phyloP scores from a whole-genome alignment of 768 basidiomycete genomes.

The Rossbeevera mucosa region DNA sequence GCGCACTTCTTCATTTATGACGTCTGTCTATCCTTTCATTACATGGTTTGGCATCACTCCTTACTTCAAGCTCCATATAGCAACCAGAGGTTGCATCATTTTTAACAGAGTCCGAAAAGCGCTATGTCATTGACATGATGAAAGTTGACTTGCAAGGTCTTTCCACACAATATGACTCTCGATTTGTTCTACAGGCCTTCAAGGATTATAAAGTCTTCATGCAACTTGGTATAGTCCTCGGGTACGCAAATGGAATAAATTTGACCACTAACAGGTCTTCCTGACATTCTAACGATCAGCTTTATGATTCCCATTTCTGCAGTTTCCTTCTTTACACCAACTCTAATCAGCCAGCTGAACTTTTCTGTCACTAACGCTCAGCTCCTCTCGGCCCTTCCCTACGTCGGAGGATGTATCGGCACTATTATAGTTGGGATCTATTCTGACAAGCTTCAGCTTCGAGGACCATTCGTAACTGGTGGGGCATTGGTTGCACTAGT shows the following conservation, averaged over 20 bases:
- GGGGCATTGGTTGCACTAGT: slow-evolving; percentile 37
- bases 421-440: slow-evolving; percentile 36
- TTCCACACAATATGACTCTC: too few relatives aligned
- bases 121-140: too few relatives aligned
- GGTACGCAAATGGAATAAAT: slow-evolving; percentile 7
- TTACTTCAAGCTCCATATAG: too few relatives aligned
- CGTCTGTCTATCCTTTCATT: too few relatives aligned
- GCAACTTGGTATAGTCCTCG: not conserved
- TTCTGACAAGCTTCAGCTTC: slow-evolving; percentile 38
- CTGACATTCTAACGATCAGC: slow-evolving; percentile 20
- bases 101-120: too few relatives aligned
- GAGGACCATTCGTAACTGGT: slow-evolving; percentile 47
- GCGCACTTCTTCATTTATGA: too few relatives aligned
- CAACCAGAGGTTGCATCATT: too few relatives aligned
- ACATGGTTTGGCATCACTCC: not conserved
- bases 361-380: slow-evolving; percentile 48
- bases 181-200: too few relatives aligned
- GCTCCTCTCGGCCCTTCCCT: slow-evolving; percentile 44
- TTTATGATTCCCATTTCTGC: slow-evolving; percentile 41
- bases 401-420: slow-evolving; percentile 36
- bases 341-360: slow-evolving; percentile 44
- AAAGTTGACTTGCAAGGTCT: too few relatives aligned
- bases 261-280: not conserved
- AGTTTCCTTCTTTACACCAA: slow-evolving; percentile 44
- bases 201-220: too few relatives aligned